Evolutionary conservation across 129 eudicot species (phyloP).

Genomic region (Flaveria linearis): DNA sequence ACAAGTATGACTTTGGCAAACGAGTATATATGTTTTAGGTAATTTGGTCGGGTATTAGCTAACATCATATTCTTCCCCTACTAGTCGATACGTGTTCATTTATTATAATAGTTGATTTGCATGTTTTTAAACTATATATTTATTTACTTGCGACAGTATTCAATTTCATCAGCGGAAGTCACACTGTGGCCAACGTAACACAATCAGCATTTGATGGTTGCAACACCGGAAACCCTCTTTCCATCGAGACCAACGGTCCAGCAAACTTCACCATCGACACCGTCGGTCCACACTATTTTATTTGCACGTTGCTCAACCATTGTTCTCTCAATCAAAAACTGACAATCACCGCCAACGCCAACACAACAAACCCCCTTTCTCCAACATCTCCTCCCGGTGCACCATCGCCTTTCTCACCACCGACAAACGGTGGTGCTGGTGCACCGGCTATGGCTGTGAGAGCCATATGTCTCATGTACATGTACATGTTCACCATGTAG

Average conservation of each 20-base stretch:
- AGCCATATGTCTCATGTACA: slow-evolving; percentile 16
- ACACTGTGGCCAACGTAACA: slow-evolving; percentile 33
- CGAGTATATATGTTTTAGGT: too few relatives aligned
- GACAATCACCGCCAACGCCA: slow-evolving; percentile 11
- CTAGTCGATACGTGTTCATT: too few relatives aligned
- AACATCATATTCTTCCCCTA: too few relatives aligned
- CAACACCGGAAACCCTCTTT: slow-evolving; percentile 30
- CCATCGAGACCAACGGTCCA: slow-evolving; percentile 29
- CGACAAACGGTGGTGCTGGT: not conserved
- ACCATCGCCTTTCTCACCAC: slow-evolving; percentile 12
- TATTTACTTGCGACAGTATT: slow-evolving; percentile 35
- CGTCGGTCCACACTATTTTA: slow-evolving; percentile 22
- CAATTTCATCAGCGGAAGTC: slow-evolving; percentile 36
- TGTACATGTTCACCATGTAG: not conserved
- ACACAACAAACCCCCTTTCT: slow-evolving; percentile 11
- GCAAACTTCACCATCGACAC: slow-evolving; percentile 27
- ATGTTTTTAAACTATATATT: not conserved
- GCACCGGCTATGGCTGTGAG: not conserved
- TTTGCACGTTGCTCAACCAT: slow-evolving; percentile 39
- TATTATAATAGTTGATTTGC: too few relatives aligned
- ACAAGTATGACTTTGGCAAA: too few relatives aligned
- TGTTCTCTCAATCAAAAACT: slow-evolving; percentile 37
- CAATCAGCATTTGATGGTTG: slow-evolving; percentile 24
- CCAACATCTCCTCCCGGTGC: slow-evolving; percentile 17
- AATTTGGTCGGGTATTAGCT: too few relatives aligned